A percentile compares a stretch with the other conserved stretches of the same genome.
phyloP scores from a whole-genome alignment of 1,284 basidiomycete genomes.

The Acaromyces ingoldii region DNA sequence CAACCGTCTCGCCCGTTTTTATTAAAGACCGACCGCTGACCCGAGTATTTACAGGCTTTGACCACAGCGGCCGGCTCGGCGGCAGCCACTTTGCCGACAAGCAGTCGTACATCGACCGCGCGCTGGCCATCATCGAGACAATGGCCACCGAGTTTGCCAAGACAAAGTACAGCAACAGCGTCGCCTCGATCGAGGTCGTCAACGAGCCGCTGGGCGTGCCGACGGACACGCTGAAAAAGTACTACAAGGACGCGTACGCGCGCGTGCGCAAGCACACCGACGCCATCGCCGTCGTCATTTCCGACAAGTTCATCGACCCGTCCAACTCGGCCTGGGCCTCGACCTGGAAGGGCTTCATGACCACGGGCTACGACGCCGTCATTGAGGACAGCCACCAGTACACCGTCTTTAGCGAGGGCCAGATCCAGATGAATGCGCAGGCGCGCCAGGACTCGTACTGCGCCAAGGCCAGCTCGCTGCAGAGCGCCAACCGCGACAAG shows the following conservation, averaged over 20 bases:
- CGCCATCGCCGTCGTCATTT: constrained; percentile 3
- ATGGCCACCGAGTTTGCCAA: constrained; percentile 39
- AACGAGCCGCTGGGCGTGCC: constrained; percentile 37
- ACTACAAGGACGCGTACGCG: constrained; percentile 69
- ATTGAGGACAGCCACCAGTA: constrained; percentile 62
- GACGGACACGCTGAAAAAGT: constrained; percentile 14
- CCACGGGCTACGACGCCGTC: constrained; percentile 56
- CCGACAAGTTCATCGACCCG: constrained; percentile 11
- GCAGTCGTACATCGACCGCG: constrained; percentile 65
- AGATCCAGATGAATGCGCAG: constrained; percentile 17
- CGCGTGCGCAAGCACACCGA: constrained; percentile 53
- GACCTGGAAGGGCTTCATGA: constrained; percentile 12
- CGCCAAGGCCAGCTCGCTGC: constrained; percentile 25
- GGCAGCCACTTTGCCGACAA: constrained; percentile 69
- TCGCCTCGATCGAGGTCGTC: constrained; percentile 36
- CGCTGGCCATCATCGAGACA: constrained; percentile 64
- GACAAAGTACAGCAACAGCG: constrained; percentile 29
- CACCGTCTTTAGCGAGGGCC: constrained; percentile 32
- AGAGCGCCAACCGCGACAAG: constrained; percentile 30
- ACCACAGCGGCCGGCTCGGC: constrained; percentile 62
- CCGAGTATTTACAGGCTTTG: constrained; percentile 16
- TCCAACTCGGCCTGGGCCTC: neutral
- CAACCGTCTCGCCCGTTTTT: too few species aligned
- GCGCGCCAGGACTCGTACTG: constrained; percentile 40
- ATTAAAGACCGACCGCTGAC: too few species aligned